Evolutionary conservation across 495 filamentous ascomycete species (phyloP), one percentile per base, ranked within the genome.

Genomic region (Apiosordaria backusii): DNA sequence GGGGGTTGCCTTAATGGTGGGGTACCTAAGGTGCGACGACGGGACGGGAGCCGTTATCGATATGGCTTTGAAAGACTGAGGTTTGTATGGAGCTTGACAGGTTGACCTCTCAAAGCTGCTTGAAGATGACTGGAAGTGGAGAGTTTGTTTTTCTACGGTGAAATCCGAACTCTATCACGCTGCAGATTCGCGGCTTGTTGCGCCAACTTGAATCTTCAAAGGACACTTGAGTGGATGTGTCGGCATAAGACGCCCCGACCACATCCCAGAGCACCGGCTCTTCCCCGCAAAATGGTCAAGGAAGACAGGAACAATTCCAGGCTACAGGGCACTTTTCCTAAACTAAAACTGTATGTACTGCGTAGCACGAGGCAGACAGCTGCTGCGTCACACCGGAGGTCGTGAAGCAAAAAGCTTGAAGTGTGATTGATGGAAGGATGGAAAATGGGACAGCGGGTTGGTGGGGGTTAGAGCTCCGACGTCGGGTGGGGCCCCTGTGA

Each of bases 401-500:
- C 9, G 35, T 13, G 35, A 45, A 15, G 35, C 35, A 45, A 45
- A 45, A 45, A 45, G 35, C 35, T 45, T 13, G 35, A 45, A 45
- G n/a, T n/a, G n/a, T n/a, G n/a, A n/a, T n/a, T n/a, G n/a, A n/a
- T n/a, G n/a, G 35, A 45, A 19, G 53, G 53, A 55, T 55, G 53
- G 53, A 55, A 55, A 55, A 27, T 45, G 35, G 35, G 35, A 45
- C 35, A 45, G 35, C 35, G 58, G n/a, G 16, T 62, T 25, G 60
- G 60, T 50, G 60, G 61, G n/a, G 61, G 61, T 53, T 9, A 54
- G 7, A 63, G 61, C 53, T 64, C 62, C 62, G 62, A 58, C 6
- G 4, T 55, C 61, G 61, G 61, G 61, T 63, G 61, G 61, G 53
- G 45, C 26, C 64, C 66, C 66, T 35, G 58, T 27, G n/a, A 18